Evolutionary conservation across 2,329 filamentous ascomycete genomes (phyloP), one percentile per base, ranked within the genome.

Genomic region (Ophiostoma triangulosporum): DNA sequence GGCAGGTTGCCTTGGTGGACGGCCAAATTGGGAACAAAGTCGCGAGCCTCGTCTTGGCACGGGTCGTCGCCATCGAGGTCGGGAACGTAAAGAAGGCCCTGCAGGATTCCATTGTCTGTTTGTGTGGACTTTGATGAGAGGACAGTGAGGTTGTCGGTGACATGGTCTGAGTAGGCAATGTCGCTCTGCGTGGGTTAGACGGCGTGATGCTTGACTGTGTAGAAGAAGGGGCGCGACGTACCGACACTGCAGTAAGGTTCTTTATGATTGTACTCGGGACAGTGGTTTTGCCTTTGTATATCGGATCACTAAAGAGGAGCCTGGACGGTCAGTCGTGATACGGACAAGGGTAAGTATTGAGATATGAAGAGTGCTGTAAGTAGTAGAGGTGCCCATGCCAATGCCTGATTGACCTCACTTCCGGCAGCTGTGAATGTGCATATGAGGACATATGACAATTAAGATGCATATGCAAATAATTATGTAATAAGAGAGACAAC

Each of bases 61-160:
- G 73, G 68, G 57, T 84, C 75, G 54, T 73, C 65, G 11, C 63
- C 54, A 6, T 68, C 64, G 38, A 95, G 73, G 56, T 83, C 78
- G 4, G 91, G 93, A 2, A 95, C 84, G 65, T 93, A 97, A 54
- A 97, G 75, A 15, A 96, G 77, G 57, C 91, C 91, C 58, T 80
- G 77, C 33, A 93, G 80, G 52, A 79, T 71, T 53, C 77, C 77
- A 58, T 83, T 78, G 36, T 73, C 66, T 8, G 72, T 72, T 31
- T 77, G 73, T 51, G 79, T 74, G 64, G 80, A 81, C 57, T 80
- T 84, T 31, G 77, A 80, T 3, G 86, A 86, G 14, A 96, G 73
- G 0, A 88, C 94, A 45, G 83, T 86, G 51, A 95, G 76, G 61
- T 86, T 85, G 54, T 67, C 66, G 20, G 64, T 60, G 52, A 79